Conservation (phyloP, 192 early-diverging fungal species). For the Coemansia sp. region DNA sequence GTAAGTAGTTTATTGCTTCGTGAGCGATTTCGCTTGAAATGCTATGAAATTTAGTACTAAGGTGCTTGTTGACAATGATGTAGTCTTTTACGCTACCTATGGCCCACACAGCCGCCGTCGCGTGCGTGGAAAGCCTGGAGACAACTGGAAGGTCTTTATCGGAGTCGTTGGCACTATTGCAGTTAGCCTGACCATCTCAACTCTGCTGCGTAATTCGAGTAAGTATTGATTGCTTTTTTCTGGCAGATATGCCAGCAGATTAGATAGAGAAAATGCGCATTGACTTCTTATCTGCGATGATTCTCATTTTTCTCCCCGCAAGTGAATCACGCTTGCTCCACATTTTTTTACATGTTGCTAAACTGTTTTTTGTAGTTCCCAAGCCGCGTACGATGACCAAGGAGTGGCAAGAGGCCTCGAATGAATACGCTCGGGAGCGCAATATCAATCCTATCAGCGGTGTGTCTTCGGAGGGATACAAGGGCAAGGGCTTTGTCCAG, state of each 20-base stretch:
- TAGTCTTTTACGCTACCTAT: constrained; percentile 93
- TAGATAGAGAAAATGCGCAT: constrained; percentile 1
- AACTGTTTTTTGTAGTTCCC: constrained; percentile 52
- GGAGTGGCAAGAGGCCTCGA: constrained; percentile 84
- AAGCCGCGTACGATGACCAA: constrained; percentile 66
- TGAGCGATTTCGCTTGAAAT: too few relatives aligned
- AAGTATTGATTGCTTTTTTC: constrained; percentile 21
- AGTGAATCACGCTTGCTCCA: neutral
- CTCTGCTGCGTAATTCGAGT: constrained; percentile 55
- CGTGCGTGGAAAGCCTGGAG: constrained; percentile 65
- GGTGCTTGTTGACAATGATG: constrained; percentile 1
- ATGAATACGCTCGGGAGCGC: constrained; percentile 64
- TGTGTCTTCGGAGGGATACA: constrained; percentile 75
- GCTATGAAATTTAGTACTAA: too few relatives aligned
- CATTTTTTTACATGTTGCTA: constrained; percentile 8
- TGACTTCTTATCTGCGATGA: constrained; percentile 5
- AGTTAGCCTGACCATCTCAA: constrained; percentile 57
- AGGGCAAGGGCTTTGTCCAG: constrained; percentile 70
- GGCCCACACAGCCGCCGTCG: constrained; percentile 89
- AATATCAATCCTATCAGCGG: constrained; percentile 78
- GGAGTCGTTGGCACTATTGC: constrained; percentile 62
- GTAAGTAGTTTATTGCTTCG: constrained; percentile 25
- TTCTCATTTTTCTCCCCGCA: neutral
- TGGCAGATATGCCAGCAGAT: neutral
- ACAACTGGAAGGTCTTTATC: constrained; percentile 65